These are phyloP conservation scores for Apiotrichum siamense DNA, from an alignment of 1,284 basidiomycete genomes.

Conservation along the genomic window DNA sequence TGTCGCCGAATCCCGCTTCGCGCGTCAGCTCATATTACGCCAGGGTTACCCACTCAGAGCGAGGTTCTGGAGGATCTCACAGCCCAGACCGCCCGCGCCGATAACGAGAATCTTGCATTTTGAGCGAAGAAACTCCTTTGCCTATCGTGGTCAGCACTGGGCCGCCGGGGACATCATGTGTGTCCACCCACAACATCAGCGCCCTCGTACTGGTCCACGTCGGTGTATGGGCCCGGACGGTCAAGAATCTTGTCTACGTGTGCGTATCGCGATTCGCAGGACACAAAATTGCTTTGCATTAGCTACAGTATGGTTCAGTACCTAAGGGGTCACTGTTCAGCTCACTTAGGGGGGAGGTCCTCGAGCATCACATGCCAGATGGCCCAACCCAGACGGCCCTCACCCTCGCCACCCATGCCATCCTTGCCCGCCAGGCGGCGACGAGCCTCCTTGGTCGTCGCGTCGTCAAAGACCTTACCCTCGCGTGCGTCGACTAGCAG, in stretches of 20 bases:
- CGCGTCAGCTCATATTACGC: conserved; percentile 5
- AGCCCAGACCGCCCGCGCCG: conserved; percentile 89
- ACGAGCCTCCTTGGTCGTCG: conserved; percentile 43
- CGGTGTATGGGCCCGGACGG: conserved; percentile 41
- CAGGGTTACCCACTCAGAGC: conserved; percentile 54
- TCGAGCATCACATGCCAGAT: conserved; percentile 50
- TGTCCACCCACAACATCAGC: conserved; percentile 22
- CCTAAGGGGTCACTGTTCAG: background rate
- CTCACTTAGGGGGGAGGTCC: conserved; percentile 22
- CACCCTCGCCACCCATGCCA: conserved; percentile 47
- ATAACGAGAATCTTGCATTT: conserved; percentile 93
- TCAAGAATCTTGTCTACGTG: conserved; percentile 41
- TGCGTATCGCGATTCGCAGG: conserved; percentile 25
- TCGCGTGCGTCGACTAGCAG: conserved; percentile 48
- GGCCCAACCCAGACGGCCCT: conserved; percentile 48
- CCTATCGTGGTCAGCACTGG: conserved; percentile 51
- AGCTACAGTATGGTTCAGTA: conserved; percentile 1
- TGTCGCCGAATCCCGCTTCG: conserved; percentile 90
- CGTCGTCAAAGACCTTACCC: conserved; percentile 46
- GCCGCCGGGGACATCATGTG: too few relatives aligned
- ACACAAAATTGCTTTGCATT: conserved; percentile 22
- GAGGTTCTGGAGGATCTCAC: conserved; percentile 89
- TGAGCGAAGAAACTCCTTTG: conserved; percentile 77
- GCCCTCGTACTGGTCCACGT: conserved; percentile 29
- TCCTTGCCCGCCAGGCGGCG: conserved; percentile 48